Percentiles rank a stretch among this genome's conserved stretches.
Conservation (phyloP, 2,329 filamentous ascomycete species). For the Colletotrichum costaricense region DNA sequence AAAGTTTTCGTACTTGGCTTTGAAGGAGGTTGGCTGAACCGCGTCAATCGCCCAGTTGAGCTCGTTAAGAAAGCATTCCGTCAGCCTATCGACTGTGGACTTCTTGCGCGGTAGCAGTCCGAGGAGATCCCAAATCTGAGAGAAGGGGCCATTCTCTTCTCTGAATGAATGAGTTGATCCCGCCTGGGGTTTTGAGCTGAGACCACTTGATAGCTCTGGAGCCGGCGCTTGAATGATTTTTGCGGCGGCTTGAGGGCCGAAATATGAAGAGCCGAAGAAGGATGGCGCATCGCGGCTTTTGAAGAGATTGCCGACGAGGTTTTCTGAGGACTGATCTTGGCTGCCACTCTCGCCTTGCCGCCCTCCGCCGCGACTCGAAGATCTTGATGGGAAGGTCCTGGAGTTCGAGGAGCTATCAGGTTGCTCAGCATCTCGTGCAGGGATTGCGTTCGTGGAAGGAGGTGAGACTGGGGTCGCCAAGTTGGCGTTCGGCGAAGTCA, state of each 20-base stretch:
- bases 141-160: constrained; percentile 40
- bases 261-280: constrained; percentile 46
- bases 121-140: constrained; percentile 54
- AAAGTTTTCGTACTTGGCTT: constrained; percentile 49
- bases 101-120: constrained; percentile 51
- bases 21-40: constrained; percentile 48
- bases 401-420: neutral
- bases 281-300: constrained; percentile 45
- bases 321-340: constrained; percentile 21
- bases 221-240: constrained; percentile 43
- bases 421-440: neutral
- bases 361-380: constrained; percentile 11
- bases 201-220: constrained; percentile 39
- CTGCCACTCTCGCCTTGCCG: constrained; percentile 13
- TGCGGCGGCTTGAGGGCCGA: constrained; percentile 46
- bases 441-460: neutral
- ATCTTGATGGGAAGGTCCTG: constrained; percentile 2
- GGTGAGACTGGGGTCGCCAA: constrained; percentile 9
- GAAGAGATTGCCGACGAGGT: constrained; percentile 42
- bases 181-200: constrained; percentile 37
- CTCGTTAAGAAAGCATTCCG: constrained; percentile 47
- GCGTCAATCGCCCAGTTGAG: constrained; percentile 51
- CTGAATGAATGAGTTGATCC: constrained; percentile 30
- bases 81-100: constrained; percentile 48
- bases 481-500: neutral